Conservation (phyloP, 768 basidiomycete species). For the Phylloporus sp. region DNA sequence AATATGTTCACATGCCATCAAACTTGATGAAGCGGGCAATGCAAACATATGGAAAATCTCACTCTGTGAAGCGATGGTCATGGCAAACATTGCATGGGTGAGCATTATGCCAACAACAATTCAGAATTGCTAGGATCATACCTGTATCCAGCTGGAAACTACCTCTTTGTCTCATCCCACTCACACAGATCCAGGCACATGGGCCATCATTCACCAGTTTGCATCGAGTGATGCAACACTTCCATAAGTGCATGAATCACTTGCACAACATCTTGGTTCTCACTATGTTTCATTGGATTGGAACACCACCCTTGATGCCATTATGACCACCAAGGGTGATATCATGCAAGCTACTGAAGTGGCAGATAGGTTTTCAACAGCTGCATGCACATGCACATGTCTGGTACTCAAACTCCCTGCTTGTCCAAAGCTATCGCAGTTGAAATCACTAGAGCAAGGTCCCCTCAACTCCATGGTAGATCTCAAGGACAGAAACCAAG, state of each 20-base stretch:
- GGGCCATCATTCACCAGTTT: constrained; percentile 7
- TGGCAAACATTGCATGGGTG: background rate
- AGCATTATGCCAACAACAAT: background rate
- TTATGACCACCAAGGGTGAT: too few species aligned
- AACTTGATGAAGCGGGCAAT: background rate
- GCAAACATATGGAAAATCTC: background rate
- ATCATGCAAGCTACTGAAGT: too few species aligned
- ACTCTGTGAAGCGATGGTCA: background rate
- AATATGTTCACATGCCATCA: background rate
- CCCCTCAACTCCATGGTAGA: too few species aligned
- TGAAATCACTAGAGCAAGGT: too few species aligned
- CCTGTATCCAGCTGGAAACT: background rate
- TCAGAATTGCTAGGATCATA: background rate
- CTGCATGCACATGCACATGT: too few species aligned
- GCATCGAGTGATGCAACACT: background rate
- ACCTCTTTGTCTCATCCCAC: background rate
- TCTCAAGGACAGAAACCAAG: background rate
- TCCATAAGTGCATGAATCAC: background rate
- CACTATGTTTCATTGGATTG: background rate
- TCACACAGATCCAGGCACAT: constrained; percentile 6
- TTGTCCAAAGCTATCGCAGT: too few species aligned
- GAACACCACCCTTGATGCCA: background rate
- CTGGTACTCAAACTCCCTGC: too few species aligned
- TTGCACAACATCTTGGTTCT: background rate
- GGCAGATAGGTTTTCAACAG: too few species aligned